Conservation (phyloP, 345 rosid species). For the Citrus sp. region DNA sequence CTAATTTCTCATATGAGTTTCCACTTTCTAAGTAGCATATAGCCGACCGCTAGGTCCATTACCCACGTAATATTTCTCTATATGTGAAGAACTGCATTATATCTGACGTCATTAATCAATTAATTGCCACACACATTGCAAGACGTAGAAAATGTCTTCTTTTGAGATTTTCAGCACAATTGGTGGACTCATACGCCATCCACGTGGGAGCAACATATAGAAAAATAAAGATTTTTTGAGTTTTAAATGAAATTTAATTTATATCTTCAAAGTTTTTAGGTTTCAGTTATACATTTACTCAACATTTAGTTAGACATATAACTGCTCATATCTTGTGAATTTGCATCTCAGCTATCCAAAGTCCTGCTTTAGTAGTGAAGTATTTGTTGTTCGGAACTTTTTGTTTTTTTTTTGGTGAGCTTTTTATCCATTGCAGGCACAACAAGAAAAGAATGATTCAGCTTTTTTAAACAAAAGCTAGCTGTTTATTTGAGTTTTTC, state of each 20-base stretch:
- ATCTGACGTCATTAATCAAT: background rate
- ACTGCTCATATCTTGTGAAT: background rate
- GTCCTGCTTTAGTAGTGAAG: background rate
- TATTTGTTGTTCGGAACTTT: background rate
- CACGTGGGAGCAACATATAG: background rate
- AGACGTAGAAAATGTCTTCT: background rate
- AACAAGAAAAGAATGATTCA: background rate
- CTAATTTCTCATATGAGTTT: background rate
- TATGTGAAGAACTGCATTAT: background rate
- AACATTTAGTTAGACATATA: background rate
- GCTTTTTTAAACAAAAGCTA: background rate
- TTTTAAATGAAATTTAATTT: too few species aligned
- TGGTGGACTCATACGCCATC: conserved; percentile 4
- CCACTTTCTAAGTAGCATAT: background rate
- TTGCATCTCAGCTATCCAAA: background rate
- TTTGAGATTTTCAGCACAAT: background rate
- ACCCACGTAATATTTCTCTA: background rate
- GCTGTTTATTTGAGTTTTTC: background rate
- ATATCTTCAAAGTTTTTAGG: background rate
- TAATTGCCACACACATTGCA: background rate
- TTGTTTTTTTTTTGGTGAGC: background rate
- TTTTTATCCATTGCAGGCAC: background rate
- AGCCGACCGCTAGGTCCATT: background rate
- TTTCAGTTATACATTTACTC: background rate
- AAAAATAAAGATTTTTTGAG: background rate